phyloP scores from a whole-genome alignment of 2,329 filamentous ascomycete genomes.

The Xylariaceae sp. region DNA sequence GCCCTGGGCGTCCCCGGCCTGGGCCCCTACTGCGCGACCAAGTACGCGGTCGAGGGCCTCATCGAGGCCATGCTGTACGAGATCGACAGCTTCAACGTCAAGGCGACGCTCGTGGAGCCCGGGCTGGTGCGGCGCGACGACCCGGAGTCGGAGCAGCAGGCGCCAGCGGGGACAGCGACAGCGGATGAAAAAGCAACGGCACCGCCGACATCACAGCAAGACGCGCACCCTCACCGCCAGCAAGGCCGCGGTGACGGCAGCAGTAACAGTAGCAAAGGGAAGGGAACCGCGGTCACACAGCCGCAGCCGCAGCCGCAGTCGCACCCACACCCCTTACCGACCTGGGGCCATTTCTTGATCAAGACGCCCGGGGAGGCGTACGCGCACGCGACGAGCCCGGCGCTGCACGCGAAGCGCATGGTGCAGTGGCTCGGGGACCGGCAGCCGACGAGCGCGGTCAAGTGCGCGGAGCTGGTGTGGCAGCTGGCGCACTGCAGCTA shows the following conservation, averaged over 20 bases:
- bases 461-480: slow-evolving; percentile 92
- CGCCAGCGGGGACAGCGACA: too few relatives aligned
- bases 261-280: too few relatives aligned
- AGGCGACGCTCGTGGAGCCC: slow-evolving; percentile 88
- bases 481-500: slow-evolving; percentile 92
- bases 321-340: slow-evolving; percentile 55
- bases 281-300: too few relatives aligned
- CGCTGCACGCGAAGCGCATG: slow-evolving; percentile 84
- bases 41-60: slow-evolving; percentile 92
- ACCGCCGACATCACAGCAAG: too few relatives aligned
- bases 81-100: slow-evolving; percentile 85
- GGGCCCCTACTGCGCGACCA: slow-evolving; percentile 93
- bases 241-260: too few relatives aligned
- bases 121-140: slow-evolving; percentile 87
- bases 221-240: too few relatives aligned
- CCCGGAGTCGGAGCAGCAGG: slow-evolving; percentile 39
- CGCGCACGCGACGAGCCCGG: slow-evolving; percentile 69
- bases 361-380: slow-evolving; percentile 83
- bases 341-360: slow-evolving; percentile 89
- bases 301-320: slow-evolving; percentile 5
- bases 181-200: too few relatives aligned
- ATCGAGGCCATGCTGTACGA: slow-evolving; percentile 98
- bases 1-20: slow-evolving; percentile 90
- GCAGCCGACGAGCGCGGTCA: slow-evolving; percentile 88
- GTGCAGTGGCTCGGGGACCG: slow-evolving; percentile 91